Conservation (phyloP, 2,329 filamentous ascomycete species). For the Colletotrichum falcatum region DNA sequence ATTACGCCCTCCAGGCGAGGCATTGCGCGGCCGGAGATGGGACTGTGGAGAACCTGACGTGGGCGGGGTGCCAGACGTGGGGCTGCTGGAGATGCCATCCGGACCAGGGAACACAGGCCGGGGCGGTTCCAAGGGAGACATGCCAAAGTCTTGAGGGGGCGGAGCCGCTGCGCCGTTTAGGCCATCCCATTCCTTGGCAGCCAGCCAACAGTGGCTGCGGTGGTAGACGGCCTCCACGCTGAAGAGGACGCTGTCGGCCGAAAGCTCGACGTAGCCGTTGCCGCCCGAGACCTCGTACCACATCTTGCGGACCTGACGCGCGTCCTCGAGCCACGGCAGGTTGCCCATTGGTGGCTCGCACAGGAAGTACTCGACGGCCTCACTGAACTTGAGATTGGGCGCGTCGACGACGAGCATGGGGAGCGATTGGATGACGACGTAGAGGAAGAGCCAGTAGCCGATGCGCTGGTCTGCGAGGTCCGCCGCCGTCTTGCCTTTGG, state of each 20-base stretch:
- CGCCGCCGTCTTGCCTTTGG: slow-evolving; percentile 70
- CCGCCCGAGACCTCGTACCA: slow-evolving; percentile 82
- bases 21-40: slow-evolving; percentile 53
- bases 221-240: slow-evolving; percentile 72
- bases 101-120: slow-evolving; percentile 50
- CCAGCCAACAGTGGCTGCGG: slow-evolving; percentile 68
- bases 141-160: slow-evolving; percentile 48
- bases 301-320: slow-evolving; percentile 71
- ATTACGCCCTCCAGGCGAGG: slow-evolving; percentile 51
- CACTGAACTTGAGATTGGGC: slow-evolving; percentile 74
- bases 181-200: slow-evolving; percentile 63
- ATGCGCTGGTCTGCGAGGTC: slow-evolving; percentile 78
- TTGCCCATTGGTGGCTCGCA: slow-evolving; percentile 80
- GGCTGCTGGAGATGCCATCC: slow-evolving; percentile 46
- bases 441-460: slow-evolving; percentile 86
- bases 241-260: slow-evolving; percentile 70
- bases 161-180: slow-evolving; percentile 46
- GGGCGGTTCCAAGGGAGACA: slow-evolving; percentile 55
- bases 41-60: slow-evolving; percentile 48
- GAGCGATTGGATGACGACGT: slow-evolving; percentile 80
- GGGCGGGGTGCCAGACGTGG: slow-evolving; percentile 46
- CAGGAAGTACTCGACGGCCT: slow-evolving; percentile 85
- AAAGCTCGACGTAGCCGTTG: slow-evolving; percentile 66
- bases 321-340: slow-evolving; percentile 78
- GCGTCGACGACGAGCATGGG: slow-evolving; percentile 84